These are phyloP conservation scores for Fagus sylvatica DNA, from an alignment of 306 rosid genomes.

Conservation along the genomic window DNA sequence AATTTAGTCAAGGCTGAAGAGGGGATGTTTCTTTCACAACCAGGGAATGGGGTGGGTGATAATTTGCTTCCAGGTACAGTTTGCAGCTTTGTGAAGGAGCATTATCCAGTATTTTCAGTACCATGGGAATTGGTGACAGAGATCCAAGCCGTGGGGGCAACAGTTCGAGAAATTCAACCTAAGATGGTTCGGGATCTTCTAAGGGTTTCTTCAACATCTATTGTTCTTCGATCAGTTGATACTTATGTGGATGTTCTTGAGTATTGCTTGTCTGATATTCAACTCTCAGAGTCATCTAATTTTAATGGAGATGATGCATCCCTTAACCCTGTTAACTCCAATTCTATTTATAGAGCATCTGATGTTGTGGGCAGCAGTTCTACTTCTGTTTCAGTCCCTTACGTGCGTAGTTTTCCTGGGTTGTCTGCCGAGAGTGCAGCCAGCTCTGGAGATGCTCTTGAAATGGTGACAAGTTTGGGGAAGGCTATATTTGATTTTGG, in stretches of 20 bases:
- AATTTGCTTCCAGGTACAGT: slow-evolving; percentile 90
- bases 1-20: slow-evolving; percentile 95
- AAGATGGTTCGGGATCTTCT: slow-evolving; percentile 92
- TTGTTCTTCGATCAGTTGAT: slow-evolving; percentile 77
- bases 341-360: slow-evolving; percentile 34
- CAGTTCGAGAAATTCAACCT: slow-evolving; percentile 82
- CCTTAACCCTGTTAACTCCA: slow-evolving; percentile 28
- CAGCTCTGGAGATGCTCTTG: slow-evolving; percentile 98
- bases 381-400: slow-evolving; percentile 46
- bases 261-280: slow-evolving; percentile 88
- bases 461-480: slow-evolving; percentile 94
- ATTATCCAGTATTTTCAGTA: slow-evolving; percentile 94
- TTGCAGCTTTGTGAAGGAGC: slow-evolving; percentile 96
- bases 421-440: slow-evolving; percentile 51
- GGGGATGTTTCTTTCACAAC: slow-evolving; percentile 99
- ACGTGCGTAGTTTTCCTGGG: slow-evolving; percentile 42
- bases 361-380: slow-evolving; percentile 43
- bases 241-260: slow-evolving; percentile 92
- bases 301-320: slow-evolving; percentile 35
- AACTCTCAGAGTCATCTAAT: slow-evolving; percentile 43
- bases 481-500: slow-evolving; percentile 93
- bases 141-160: slow-evolving; percentile 81
- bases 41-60: slow-evolving; percentile 77
- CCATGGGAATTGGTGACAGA: slow-evolving; percentile 96
- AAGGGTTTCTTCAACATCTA: slow-evolving; percentile 61